These are phyloP conservation scores for Lichtheimia hyalospora DNA, from an alignment of 371 early-diverging fungal species.

Conservation along the genomic window DNA sequence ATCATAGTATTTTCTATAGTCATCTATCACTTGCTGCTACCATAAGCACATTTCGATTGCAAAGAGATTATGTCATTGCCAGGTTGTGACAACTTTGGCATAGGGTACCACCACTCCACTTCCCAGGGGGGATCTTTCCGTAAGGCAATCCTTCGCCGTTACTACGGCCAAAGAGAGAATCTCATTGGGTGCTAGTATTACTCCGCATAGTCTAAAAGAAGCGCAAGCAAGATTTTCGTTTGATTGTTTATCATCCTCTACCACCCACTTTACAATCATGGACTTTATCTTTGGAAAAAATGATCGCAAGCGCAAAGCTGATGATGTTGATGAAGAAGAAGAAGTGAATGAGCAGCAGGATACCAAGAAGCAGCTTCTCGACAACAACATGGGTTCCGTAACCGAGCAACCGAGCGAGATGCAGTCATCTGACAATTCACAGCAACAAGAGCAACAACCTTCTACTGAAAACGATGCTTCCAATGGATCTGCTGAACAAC, in stretches of 20 bases:
- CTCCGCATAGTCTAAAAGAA: not conserved
- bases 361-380: slow-evolving; percentile 9
- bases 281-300: not conserved
- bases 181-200: too few relatives aligned
- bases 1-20: too few relatives aligned
- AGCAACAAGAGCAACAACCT: slow-evolving; percentile 1
- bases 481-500: not conserved
- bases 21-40: too few relatives aligned
- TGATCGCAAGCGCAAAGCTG: slow-evolving; percentile 16
- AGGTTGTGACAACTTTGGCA: too few relatives aligned
- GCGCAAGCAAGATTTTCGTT: too few relatives aligned
- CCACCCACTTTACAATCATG: not conserved
- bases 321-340: slow-evolving; percentile 3
- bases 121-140: too few relatives aligned
- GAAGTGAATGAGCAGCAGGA: not conserved
- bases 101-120: too few relatives aligned
- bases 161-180: too few relatives aligned
- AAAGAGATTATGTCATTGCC: too few relatives aligned
- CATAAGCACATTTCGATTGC: too few relatives aligned
- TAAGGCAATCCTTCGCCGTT: too few relatives aligned
- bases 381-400: not conserved
- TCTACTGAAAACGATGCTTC: not conserved
- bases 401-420: not conserved
- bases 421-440: not conserved
- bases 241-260: too few relatives aligned